Evolutionary conservation across 768 basidiomycete genomes (phyloP).

Genomic region (Candolleomyces efflorescens): DNA sequence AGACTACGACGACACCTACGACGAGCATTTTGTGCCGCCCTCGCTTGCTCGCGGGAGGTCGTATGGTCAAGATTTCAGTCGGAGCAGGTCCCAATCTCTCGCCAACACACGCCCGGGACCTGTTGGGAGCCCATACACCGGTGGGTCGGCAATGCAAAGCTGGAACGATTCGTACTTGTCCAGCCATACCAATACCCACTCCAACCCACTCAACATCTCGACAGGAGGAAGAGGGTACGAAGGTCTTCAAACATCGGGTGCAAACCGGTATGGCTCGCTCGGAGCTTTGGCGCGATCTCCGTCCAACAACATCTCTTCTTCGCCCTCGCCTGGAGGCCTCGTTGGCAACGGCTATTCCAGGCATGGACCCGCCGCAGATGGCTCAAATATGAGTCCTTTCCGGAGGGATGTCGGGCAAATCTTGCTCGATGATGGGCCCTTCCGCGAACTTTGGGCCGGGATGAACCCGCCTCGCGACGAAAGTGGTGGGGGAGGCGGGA

Average conservation of each 20-base stretch:
- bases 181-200: slow-evolving; percentile 8
- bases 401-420: slow-evolving; percentile 81
- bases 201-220: slow-evolving; percentile 56
- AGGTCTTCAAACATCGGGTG: slow-evolving; percentile 58
- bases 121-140: slow-evolving; percentile 46
- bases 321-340: slow-evolving; percentile 41
- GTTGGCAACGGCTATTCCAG: slow-evolving; percentile 43
- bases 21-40: slow-evolving; percentile 47
- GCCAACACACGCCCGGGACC: slow-evolving; percentile 56
- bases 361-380: slow-evolving; percentile 42
- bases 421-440: slow-evolving; percentile 66
- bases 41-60: slow-evolving; percentile 53
- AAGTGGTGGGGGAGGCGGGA: slow-evolving; percentile 52
- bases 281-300: slow-evolving; percentile 54
- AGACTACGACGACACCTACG: slow-evolving; percentile 55
- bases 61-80: slow-evolving; percentile 57
- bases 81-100: slow-evolving; percentile 75
- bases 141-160: slow-evolving; percentile 42
- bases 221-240: slow-evolving; percentile 38
- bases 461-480: slow-evolving; percentile 61
- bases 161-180: slow-evolving; percentile 60
- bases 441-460: slow-evolving; percentile 75
- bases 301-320: slow-evolving; percentile 44
- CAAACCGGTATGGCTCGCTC: slow-evolving; percentile 62
- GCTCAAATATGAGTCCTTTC: slow-evolving; percentile 82